phyloP scores from a whole-genome alignment of 352 stramenopile species.

The Phytophthora brassicae region DNA sequence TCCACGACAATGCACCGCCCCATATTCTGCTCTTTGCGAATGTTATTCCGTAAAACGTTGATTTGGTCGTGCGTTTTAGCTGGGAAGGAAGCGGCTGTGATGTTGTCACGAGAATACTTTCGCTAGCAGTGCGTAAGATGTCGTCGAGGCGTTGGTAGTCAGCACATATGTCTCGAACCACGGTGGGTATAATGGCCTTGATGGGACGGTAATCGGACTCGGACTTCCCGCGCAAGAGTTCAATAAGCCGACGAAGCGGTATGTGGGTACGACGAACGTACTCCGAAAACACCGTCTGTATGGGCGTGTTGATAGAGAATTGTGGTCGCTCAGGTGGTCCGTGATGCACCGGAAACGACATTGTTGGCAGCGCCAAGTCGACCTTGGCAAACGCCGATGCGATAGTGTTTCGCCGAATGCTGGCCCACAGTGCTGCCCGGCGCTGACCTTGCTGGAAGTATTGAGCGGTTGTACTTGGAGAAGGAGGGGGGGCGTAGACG shows the following conservation, averaged over 20 bases:
- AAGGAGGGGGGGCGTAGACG: background rate
- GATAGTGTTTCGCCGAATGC: background rate
- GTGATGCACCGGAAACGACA: background rate
- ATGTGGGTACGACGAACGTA: too few species aligned
- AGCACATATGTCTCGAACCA: background rate
- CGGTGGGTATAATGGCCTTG: background rate
- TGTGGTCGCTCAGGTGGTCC: background rate
- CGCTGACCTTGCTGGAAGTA: background rate
- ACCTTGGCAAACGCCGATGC: background rate
- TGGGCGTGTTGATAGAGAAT: background rate
- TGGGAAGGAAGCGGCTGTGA: background rate
- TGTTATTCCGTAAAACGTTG: conserved; percentile 8
- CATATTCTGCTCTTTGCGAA: conserved; percentile 14
- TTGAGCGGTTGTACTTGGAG: background rate
- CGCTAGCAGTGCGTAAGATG: background rate
- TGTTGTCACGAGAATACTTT: background rate
- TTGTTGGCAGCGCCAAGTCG: background rate
- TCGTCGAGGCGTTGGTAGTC: background rate
- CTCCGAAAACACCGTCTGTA: background rate
- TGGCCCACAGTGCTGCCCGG: background rate
- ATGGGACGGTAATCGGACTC: background rate
- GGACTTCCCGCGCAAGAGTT: background rate
- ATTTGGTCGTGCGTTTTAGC: background rate
- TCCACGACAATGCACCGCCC: conserved; percentile 10
- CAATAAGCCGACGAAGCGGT: background rate